Percentiles rank a stretch among this genome's conserved stretches.
These are phyloP conservation scores for Boletus reticuloceps DNA, from an alignment of 768 basidiomycete genomes.

Conservation along the genomic window DNA sequence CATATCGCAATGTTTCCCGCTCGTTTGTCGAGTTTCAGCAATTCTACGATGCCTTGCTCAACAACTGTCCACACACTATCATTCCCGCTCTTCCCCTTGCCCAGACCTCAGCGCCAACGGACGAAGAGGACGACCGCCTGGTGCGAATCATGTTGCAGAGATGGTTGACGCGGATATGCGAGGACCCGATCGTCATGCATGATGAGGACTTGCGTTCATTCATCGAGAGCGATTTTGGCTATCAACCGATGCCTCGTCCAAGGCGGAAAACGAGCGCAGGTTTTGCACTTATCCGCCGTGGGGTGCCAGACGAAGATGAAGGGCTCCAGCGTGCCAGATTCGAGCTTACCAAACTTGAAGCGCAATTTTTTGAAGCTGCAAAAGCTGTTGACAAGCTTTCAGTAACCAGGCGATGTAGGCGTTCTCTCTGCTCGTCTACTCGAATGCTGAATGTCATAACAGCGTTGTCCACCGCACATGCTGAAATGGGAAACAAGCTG, in stretches of 20 bases:
- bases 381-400: conserved; percentile 89
- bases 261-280: conserved; percentile 71
- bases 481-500: conserved; percentile 93
- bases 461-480: conserved; percentile 77
- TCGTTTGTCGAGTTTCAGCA: conserved; percentile 94
- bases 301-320: conserved; percentile 93
- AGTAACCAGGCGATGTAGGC: conserved; percentile 69
- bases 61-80: conserved; percentile 94
- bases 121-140: conserved; percentile 96
- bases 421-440: no score
- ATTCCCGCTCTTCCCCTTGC: conserved; percentile 94
- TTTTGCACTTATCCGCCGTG: conserved; percentile 73
- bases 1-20: conserved; percentile 92
- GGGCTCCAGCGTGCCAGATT: conserved; percentile 87
- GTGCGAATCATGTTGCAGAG: conserved; percentile 93
- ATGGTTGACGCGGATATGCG: conserved; percentile 92
- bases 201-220: conserved; percentile 96
- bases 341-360: conserved; percentile 88
- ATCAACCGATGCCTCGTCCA: conserved; percentile 78
- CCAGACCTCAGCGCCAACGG: conserved; percentile 93
- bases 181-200: conserved; percentile 80
- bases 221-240: conserved; percentile 97
- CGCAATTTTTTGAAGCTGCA: conserved; percentile 88
- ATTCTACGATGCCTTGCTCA: conserved; percentile 86
- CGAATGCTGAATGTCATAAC: conserved; percentile 2